Evolutionary conservation across 768 basidiomycete species (phyloP).

Genomic region (Termitomyces titanicus): DNA sequence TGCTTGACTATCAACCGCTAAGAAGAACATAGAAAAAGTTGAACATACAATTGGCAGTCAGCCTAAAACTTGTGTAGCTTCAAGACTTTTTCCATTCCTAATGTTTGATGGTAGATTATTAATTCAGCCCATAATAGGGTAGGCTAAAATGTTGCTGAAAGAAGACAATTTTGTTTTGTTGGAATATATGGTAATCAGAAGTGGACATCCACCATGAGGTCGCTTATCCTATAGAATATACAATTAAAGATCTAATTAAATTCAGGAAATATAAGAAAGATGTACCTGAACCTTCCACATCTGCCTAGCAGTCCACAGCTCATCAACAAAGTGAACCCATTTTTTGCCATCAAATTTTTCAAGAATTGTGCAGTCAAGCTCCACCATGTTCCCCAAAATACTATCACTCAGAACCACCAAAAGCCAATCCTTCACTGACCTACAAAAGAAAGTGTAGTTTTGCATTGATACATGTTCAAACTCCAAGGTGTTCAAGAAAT

Average conservation of each 20-base stretch:
- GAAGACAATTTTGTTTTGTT: conserved; percentile 29
- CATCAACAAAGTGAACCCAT: background rate
- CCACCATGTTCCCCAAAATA: background rate
- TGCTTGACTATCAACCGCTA: conserved; percentile 4
- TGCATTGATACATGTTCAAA: background rate
- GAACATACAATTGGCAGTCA: conserved; percentile 31
- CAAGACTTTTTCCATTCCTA: conserved; percentile 29
- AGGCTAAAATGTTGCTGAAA: conserved; percentile 30
- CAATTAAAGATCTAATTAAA: too few species aligned
- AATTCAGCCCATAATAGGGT: conserved; percentile 29
- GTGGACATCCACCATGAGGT: too few species aligned
- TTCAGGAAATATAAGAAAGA: background rate
- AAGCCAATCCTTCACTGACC: background rate
- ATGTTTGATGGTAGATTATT: conserved; percentile 28
- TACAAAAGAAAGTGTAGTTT: background rate
- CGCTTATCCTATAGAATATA: too few species aligned
- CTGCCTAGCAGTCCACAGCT: background rate
- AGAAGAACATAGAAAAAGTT: background rate
- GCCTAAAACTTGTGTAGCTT: conserved; percentile 30
- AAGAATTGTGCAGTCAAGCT: background rate
- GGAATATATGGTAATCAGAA: too few species aligned
- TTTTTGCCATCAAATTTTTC: conserved; percentile 4
- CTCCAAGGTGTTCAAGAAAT: background rate
- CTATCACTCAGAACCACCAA: background rate
- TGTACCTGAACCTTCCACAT: conserved; percentile 10